These are phyloP conservation scores for Aspergillus hiratsukae DNA, from an alignment of 2,329 filamentous ascomycete species.

Conservation along the genomic window DNA sequence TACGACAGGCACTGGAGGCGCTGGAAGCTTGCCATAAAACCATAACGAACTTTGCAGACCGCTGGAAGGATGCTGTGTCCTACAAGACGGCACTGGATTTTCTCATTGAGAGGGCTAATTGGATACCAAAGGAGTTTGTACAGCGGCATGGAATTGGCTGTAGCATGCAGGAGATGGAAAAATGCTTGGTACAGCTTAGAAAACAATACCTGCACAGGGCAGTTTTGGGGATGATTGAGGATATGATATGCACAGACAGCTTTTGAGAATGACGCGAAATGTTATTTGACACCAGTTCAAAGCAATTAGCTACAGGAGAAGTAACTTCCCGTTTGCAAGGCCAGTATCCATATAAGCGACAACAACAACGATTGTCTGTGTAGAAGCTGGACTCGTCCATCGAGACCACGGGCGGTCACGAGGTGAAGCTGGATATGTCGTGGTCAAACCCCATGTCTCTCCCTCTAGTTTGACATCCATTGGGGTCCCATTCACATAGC, in stretches of 20 bases:
- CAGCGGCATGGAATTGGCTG: not conserved
- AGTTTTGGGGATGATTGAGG: constrained; percentile 24
- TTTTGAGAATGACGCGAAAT: not conserved
- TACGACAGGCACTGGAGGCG: constrained; percentile 16
- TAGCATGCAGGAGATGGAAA: constrained; percentile 12
- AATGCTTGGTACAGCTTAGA: constrained; percentile 17
- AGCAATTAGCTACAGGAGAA: constrained; percentile 15
- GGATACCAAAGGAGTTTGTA: constrained; percentile 10
- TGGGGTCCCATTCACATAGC: constrained; percentile 21
- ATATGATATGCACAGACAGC: constrained; percentile 16
- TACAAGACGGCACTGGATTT: constrained; percentile 20
- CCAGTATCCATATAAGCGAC: constrained; percentile 10
- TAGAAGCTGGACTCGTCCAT: constrained; percentile 23
- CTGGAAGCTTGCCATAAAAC: constrained; percentile 18
- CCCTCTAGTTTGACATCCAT: constrained; percentile 11
- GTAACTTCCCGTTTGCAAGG: constrained; percentile 16
- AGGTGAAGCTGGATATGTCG: constrained; percentile 19
- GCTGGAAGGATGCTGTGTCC: constrained; percentile 20
- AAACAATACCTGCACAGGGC: constrained; percentile 21
- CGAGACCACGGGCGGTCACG: constrained; percentile 21
- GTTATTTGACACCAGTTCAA: not conserved
- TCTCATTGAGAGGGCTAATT: constrained; percentile 6
- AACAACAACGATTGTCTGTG: constrained; percentile 22
- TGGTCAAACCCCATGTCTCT: constrained; percentile 12
- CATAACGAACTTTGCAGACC: constrained; percentile 18